These are phyloP conservation scores for Fusarium tanahbumbuense DNA, from an alignment of 2,329 filamentous ascomycete species.

Conservation along the genomic window DNA sequence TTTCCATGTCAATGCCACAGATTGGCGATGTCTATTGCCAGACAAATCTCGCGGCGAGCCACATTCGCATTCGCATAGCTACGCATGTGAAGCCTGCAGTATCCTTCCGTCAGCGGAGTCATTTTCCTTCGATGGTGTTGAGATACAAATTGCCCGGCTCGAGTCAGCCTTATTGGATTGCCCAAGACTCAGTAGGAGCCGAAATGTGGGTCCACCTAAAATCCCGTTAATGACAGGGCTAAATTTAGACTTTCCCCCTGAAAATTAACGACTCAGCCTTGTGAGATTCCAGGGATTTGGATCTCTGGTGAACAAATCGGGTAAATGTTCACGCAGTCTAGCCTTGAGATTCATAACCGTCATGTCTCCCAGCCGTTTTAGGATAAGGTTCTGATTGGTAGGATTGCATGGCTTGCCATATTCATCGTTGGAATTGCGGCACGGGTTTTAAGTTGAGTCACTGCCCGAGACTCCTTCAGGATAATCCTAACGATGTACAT, in stretches of 20 bases:
- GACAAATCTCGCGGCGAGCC: too few relatives aligned
- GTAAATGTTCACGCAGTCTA: not conserved
- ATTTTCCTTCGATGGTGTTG: not conserved
- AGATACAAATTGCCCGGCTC: not conserved
- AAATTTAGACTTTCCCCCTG: not conserved
- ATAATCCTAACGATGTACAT: not conserved
- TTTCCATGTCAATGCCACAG: too few relatives aligned
- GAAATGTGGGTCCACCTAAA: not conserved
- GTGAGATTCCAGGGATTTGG: not conserved
- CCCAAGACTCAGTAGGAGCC: not conserved
- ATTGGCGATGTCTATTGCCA: too few relatives aligned
- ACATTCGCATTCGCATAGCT: not conserved
- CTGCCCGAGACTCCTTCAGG: not conserved
- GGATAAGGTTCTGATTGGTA: not conserved
- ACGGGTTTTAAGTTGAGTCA: not conserved
- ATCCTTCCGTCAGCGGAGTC: not conserved
- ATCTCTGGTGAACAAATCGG: not conserved
- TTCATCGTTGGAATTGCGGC: not conserved
- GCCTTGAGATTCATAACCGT: not conserved
- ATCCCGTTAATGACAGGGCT: not conserved
- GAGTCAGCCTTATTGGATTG: not conserved
- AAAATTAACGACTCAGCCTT: not conserved
- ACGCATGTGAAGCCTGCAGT: rapidly evolving
- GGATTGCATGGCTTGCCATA: not conserved
- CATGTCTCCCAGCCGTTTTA: not conserved